Evolutionary conservation across 2,329 filamentous ascomycete species (phyloP).

Genomic region (Pezicula neosporulosa): DNA sequence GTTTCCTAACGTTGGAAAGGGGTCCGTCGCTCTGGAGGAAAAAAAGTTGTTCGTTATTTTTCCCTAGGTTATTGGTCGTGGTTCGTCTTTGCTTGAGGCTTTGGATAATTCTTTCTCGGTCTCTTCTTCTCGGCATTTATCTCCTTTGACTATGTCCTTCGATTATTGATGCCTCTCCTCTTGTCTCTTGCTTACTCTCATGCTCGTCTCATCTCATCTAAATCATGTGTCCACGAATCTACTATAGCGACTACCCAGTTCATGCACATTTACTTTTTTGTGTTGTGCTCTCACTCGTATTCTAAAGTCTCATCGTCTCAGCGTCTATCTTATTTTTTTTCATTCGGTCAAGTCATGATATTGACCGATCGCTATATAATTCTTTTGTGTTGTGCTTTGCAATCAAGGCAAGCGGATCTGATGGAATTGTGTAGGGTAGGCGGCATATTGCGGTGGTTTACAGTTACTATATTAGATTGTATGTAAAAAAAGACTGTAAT

Average conservation of each 20-base stretch:
- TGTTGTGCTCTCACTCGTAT: not conserved
- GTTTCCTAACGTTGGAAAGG: constrained; percentile 25
- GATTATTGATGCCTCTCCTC: too few relatives aligned
- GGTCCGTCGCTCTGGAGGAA: constrained; percentile 22
- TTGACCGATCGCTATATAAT: too few relatives aligned
- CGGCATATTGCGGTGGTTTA: too few relatives aligned
- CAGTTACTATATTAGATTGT: too few relatives aligned
- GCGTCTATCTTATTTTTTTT: constrained; percentile 1
- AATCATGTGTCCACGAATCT: constrained; percentile 33
- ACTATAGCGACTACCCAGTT: constrained; percentile 34
- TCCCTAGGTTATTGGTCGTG: constrained; percentile 19
- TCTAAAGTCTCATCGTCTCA: constrained; percentile 1
- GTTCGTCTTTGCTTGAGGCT: constrained; percentile 14
- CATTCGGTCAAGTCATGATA: not conserved
- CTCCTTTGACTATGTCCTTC: constrained; percentile 22
- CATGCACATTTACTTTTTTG: constrained; percentile 5
- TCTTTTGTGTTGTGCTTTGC: too few relatives aligned
- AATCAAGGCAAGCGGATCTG: too few relatives aligned
- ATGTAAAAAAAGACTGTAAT: too few relatives aligned
- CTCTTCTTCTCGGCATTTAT: constrained; percentile 5
- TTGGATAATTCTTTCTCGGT: constrained; percentile 12
- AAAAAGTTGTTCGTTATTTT: constrained; percentile 26
- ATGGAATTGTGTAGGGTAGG: too few relatives aligned
- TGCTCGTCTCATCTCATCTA: constrained; percentile 19
- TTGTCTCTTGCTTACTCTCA: too few relatives aligned